Evolutionary conservation across 495 filamentous ascomycete species (phyloP).

Genomic region (Chaetomium tenue): DNA sequence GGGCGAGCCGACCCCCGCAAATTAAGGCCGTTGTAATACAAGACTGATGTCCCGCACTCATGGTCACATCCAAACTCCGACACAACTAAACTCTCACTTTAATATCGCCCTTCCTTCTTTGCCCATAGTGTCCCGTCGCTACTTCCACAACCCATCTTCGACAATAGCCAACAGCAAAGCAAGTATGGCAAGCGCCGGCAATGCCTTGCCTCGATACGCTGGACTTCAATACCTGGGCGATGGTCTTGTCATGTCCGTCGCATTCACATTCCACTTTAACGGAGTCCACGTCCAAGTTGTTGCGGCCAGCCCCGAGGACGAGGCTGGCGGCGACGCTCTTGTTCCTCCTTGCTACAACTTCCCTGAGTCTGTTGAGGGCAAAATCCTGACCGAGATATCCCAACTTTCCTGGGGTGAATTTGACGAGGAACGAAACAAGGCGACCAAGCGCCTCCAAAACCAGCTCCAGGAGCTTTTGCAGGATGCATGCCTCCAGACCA

Average conservation of each 20-base stretch:
- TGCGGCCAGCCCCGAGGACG: conserved; percentile 5
- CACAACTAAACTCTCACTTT: no score
- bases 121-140: no score
- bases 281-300: neutral
- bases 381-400: neutral
- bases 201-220: no score
- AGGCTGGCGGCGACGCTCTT: neutral
- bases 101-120: no score
- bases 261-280: neutral
- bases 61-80: no score
- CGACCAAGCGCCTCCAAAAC: neutral
- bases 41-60: no score
- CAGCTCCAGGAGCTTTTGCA: neutral
- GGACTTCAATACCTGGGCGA: neutral
- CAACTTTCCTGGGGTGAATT: neutral
- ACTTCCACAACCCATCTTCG: no score
- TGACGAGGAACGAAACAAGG: neutral
- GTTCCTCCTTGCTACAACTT: neutral
- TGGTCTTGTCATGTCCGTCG: neutral
- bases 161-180: no score
- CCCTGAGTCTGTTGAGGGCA: conserved; percentile 1
- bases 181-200: no score
- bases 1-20: no score
- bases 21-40: no score
- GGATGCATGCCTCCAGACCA: neutral